Percentiles rank a stretch among this genome's conserved stretches.
Evolutionary conservation across 176 grass and related monocot species (phyloP).

Genomic region (Chloris gayana): DNA sequence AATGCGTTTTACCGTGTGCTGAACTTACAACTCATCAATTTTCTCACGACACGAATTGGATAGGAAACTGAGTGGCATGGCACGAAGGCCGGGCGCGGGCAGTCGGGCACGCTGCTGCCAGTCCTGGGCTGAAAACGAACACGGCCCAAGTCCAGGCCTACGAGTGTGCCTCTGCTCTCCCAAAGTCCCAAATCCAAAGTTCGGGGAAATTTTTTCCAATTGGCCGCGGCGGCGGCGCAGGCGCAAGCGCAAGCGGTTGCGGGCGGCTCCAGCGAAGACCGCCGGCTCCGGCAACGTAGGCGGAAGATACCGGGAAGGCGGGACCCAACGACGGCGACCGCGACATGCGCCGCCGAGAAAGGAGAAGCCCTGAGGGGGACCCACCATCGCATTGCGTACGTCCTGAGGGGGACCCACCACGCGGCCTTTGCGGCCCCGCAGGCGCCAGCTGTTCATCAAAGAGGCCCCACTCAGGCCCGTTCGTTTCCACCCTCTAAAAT

Average conservation of each 20-base stretch:
- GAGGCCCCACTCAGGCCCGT: not conserved
- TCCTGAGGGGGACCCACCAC: not conserved
- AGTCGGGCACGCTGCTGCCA: no score
- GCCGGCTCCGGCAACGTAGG: not conserved
- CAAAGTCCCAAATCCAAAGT: no score
- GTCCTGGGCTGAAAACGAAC: no score
- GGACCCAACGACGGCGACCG: no score
- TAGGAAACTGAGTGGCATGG: not conserved
- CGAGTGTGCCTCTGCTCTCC: no score
- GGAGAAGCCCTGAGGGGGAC: no score
- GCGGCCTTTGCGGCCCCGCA: not conserved
- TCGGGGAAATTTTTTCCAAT: not conserved
- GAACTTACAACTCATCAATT: not conserved
- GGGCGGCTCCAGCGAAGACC: not conserved
- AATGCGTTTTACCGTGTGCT: no score
- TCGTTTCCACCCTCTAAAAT: no score
- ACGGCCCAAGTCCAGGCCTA: not conserved
- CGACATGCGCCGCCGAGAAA: not conserved
- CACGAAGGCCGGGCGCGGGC: not conserved
- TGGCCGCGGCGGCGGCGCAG: no score
- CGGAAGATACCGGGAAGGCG: not conserved
- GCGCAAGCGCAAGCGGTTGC: no score
- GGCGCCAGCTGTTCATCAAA: not conserved
- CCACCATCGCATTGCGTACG: not conserved
- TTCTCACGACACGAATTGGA: not conserved